Evolutionary conservation across 2,329 filamentous ascomycete species (phyloP).

Genomic region (Thelonectria blattea): DNA sequence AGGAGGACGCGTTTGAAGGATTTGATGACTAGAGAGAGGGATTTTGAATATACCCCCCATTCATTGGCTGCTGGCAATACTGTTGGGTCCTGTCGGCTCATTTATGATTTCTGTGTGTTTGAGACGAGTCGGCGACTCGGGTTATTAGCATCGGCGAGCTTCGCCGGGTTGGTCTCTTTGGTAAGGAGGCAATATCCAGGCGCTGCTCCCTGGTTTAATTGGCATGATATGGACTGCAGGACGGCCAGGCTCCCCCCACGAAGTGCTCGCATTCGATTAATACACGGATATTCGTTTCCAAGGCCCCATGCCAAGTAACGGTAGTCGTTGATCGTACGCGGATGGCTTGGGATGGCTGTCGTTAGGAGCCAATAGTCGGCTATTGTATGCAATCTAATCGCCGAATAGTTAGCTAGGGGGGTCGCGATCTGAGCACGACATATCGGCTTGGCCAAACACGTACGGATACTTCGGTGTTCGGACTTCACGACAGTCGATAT

Average conservation of each 20-base stretch:
- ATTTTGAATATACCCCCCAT: slow-evolving; percentile 35
- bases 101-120: too few species aligned
- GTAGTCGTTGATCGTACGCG: background rate
- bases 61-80: slow-evolving; percentile 6
- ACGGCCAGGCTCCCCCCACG: too few species aligned
- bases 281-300: too few species aligned
- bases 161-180: background rate
- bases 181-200: too few species aligned
- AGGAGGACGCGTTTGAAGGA: slow-evolving; percentile 63
- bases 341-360: background rate
- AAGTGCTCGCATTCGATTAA: too few species aligned
- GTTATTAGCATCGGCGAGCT: background rate
- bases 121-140: too few species aligned
- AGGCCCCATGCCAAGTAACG: background rate
- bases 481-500: background rate
- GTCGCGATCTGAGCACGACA: background rate
- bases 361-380: background rate
- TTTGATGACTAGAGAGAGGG: slow-evolving; percentile 55
- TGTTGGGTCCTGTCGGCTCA: too few species aligned
- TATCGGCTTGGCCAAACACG: background rate
- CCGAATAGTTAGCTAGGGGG: too few species aligned
- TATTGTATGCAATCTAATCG: slow-evolving; percentile 5
- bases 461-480: background rate
- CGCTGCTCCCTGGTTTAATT: too few species aligned
- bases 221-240: too few species aligned